Evolutionary conservation across 805 yeast genomes (phyloP), one percentile per base, ranked within the genome.

Genomic region (Blastobotrys attinorum): DNA sequence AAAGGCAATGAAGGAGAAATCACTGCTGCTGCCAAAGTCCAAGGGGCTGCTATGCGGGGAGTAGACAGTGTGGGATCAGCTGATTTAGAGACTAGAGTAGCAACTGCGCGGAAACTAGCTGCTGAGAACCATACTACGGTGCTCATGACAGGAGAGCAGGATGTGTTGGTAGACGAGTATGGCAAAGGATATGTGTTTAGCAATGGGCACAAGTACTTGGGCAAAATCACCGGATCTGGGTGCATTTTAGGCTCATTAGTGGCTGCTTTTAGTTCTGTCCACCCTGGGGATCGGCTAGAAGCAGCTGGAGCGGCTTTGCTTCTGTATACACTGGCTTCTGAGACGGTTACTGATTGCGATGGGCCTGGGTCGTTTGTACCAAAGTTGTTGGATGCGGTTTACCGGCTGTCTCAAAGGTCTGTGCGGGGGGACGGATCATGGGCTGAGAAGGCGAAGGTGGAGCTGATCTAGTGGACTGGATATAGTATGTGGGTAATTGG

Each of bases 1-100:
- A 86, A 89, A 60, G 96, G 96, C 1, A 88, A 88, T 54, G 73
- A 77, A 10, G 86, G 90, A n/a, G 97, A 88, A 55, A 82, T 88
- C 6, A 50, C 68, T 23, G 64, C 81, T 2, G 62, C 76, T 42
- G 83, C 90, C 1, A 78, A 80, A 0, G 43, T 65, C 3, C 60
- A 57, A 2, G 57, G 56, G 2, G 48, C 58, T 1, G 48, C 58
- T 1, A 83, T 83, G 89, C 73, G 74, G 49, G 95, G 95, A 18
- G 94, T 84, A 5, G 95, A 87, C 55, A 64, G 72, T 25, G 45
- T 47, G 11, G 59, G 58, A 4, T 53, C 46, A 0, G 38, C 44
- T 5, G 40, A 41, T 2, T 34, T 48, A 3, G 42, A 54, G n/a
- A 55, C 59, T 1, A 37, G 57, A 4, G 48, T 72, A 1, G 49